Percentiles rank a stretch among this genome's conserved stretches.
Evolutionary conservation across 2,329 filamentous ascomycete species (phyloP).

Genomic region (Juglanconis sp.): DNA sequence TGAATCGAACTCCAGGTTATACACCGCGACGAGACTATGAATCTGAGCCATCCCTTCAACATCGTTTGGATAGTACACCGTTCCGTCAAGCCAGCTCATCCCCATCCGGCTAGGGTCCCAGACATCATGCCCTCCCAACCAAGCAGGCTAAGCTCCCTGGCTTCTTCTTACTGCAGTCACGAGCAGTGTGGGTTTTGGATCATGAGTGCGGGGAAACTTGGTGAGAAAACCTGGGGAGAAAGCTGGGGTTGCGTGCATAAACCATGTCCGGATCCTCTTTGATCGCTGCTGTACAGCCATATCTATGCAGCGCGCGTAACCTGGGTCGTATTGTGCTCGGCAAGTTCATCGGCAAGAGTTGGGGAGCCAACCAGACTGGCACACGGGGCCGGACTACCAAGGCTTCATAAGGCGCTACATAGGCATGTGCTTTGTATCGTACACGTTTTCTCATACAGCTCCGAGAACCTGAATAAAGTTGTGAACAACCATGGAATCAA

Average conservation of each 20-base stretch:
- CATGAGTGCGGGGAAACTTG: neutral
- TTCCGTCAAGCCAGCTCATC: no score
- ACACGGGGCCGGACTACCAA: no score
- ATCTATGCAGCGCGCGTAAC: neutral
- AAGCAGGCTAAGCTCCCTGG: neutral
- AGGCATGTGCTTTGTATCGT: no score
- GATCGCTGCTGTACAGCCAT: neutral
- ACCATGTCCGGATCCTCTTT: conserved; percentile 4
- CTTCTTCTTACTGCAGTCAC: neutral
- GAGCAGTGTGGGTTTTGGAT: neutral
- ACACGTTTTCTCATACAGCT: no score
- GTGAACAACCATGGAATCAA: no score
- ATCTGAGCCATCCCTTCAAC: neutral
- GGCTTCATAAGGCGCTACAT: no score
- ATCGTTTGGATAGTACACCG: no score
- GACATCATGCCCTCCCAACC: neutral
- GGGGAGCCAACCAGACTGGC: no score
- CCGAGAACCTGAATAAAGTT: no score
- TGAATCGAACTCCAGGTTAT: conserved; percentile 4
- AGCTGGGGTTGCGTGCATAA: neutral
- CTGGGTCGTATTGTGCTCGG: neutral
- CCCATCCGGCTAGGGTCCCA: no score
- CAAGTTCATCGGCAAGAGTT: neutral
- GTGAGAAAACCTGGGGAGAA: neutral
- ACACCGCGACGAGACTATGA: neutral